These are phyloP conservation scores for Hsuehochloa calcarea DNA, from an alignment of 176 grass and related monocot species.

Conservation along the genomic window DNA sequence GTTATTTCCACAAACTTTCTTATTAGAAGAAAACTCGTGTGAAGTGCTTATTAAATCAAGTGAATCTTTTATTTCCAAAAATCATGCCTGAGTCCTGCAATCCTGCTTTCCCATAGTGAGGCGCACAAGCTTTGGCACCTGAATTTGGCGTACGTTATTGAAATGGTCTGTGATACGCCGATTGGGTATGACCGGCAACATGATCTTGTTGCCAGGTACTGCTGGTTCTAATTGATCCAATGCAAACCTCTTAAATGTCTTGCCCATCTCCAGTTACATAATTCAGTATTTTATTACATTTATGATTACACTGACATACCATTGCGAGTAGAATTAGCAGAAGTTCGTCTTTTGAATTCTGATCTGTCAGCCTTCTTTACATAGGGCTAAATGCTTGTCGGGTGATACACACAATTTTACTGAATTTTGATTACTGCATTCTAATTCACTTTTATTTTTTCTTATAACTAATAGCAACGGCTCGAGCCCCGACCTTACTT, in stretches of 20 bases:
- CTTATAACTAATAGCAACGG: no score
- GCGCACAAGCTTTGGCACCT: not conserved
- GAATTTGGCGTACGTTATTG: not conserved
- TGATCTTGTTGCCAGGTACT: not conserved
- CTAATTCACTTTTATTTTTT: not conserved
- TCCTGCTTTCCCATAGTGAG: not conserved
- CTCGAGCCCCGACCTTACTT: no score
- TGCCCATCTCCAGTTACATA: not conserved
- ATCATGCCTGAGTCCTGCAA: not conserved
- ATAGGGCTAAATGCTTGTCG: not conserved
- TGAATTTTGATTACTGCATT: not conserved
- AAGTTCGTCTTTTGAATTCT: not conserved
- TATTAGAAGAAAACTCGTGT: not conserved
- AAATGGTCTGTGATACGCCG: not conserved
- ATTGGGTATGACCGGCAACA: not conserved
- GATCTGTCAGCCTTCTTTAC: conserved; percentile 10
- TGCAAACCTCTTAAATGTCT: not conserved
- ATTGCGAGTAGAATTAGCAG: not conserved
- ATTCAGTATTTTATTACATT: not conserved
- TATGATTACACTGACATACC: not conserved
- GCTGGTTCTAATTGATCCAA: not conserved
- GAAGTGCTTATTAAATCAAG: not conserved
- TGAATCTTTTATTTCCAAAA: not conserved
- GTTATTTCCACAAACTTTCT: not conserved
- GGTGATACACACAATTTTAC: not conserved